Conservation (phyloP, 75 land plant species). For the Pinus tabuliformis region DNA sequence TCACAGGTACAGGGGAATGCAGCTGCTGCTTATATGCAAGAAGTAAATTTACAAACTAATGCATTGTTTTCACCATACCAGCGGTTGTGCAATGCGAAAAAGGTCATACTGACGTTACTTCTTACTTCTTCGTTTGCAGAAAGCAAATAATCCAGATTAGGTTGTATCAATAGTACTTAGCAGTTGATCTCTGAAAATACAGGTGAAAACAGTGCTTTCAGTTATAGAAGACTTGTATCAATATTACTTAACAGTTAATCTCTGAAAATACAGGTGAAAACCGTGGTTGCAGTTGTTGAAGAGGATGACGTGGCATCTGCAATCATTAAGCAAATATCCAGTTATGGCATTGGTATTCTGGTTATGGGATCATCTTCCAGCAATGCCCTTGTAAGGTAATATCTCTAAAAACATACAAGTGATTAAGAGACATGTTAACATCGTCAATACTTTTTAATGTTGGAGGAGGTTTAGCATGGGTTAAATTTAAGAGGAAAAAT, state of each 20-base stretch:
- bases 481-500: too few species aligned
- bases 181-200: slow-evolving; percentile 1
- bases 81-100: neutral
- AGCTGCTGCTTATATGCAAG: slow-evolving; percentile 6
- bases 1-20: neutral
- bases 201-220: slow-evolving; percentile 22
- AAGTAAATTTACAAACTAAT: neutral
- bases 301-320: slow-evolving; percentile 48
- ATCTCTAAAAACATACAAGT: too few species aligned
- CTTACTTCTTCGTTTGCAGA: neutral
- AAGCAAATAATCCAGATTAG: neutral
- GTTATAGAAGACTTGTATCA: slow-evolving; percentile 22
- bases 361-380: slow-evolving; percentile 45
- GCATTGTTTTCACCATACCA: neutral
- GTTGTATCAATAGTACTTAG: neutral
- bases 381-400: slow-evolving; percentile 33
- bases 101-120: neutral
- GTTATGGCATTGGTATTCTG: slow-evolving; percentile 25
- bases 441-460: too few species aligned
- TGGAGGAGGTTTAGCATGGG: too few species aligned
- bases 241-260: neutral
- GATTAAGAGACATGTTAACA: too few species aligned
- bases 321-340: slow-evolving; percentile 33
- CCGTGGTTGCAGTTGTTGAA: slow-evolving; percentile 31
- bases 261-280: slow-evolving; percentile 18